Conservation (phyloP, 371 early-diverging fungal species). For the Circinella umbellata region DNA sequence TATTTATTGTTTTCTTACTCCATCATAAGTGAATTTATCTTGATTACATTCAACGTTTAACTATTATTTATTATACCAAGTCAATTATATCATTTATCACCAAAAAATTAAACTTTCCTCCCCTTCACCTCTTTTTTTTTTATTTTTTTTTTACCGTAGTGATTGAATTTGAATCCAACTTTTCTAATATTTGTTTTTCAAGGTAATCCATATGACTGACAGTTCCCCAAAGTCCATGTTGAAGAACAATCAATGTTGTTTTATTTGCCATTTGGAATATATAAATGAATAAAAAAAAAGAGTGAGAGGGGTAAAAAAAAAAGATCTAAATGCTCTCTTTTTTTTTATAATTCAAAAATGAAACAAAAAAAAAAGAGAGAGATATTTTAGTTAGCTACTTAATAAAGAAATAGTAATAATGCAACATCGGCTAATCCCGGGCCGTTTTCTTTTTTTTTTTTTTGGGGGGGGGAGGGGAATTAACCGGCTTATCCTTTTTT, state of each 20-base stretch:
- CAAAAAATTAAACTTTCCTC: no score
- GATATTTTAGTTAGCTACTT: no score
- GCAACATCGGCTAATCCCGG: no score
- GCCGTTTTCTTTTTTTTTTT: no score
- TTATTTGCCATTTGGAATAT: neutral
- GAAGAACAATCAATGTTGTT: slow-evolving; percentile 49
- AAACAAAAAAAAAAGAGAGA: no score
- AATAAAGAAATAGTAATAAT: no score
- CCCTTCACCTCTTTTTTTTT: no score
- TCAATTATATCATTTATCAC: no score
- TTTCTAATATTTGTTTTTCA: slow-evolving; percentile 35
- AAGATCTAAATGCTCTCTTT: neutral
- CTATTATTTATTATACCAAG: slow-evolving; percentile 17
- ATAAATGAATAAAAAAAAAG: neutral
- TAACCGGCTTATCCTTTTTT: no score
- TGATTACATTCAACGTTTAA: slow-evolving; percentile 60
- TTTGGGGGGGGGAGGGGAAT: no score
- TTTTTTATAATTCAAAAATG: no score
- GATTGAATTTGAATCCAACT: slow-evolving; percentile 29
- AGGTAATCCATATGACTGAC: slow-evolving; percentile 58
- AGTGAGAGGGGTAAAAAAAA: neutral
- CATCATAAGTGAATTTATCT: slow-evolving; percentile 68
- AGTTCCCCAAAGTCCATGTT: slow-evolving; percentile 75
- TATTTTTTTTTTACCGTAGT: slow-evolving; percentile 32
- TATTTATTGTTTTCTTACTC: slow-evolving; percentile 23